Evolutionary conservation across 2,329 filamentous ascomycete species (phyloP).

Genomic region (Lizonia empirigonia): DNA sequence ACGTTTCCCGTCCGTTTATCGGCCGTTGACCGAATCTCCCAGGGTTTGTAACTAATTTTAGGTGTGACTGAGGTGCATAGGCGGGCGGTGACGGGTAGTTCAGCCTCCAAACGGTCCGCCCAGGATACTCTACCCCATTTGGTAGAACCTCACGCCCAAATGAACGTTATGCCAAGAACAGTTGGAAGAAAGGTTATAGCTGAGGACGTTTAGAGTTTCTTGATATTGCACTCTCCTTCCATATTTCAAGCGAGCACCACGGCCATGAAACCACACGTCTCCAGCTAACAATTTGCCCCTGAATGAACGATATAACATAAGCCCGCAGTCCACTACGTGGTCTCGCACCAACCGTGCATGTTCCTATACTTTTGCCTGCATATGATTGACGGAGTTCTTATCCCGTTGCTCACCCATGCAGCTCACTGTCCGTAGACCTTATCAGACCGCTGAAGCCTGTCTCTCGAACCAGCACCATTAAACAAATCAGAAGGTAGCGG

Average conservation of each 20-base stretch:
- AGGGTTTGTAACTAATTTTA: constrained; percentile 34
- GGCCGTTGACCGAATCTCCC: background rate
- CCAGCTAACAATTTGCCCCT: background rate
- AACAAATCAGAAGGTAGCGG: background rate
- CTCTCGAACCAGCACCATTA: too few relatives aligned
- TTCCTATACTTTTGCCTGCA: background rate
- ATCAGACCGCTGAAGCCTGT: background rate
- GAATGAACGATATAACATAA: background rate
- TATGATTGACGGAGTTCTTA: background rate
- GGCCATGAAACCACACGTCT: background rate
- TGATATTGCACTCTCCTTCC: too few relatives aligned
- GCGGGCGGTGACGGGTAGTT: background rate
- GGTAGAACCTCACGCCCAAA: background rate
- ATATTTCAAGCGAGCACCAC: too few relatives aligned
- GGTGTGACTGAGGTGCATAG: background rate
- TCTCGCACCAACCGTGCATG: background rate
- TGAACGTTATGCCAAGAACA: too few relatives aligned
- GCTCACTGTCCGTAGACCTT: background rate
- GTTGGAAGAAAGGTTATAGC: too few relatives aligned
- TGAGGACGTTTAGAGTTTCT: too few relatives aligned
- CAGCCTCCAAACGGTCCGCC: background rate
- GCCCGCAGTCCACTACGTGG: background rate
- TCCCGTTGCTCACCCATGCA: background rate
- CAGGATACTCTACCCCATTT: background rate
- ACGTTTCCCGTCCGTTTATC: background rate